phyloP scores from a whole-genome alignment of 768 basidiomycete species.

The Boletus reticulatus region DNA sequence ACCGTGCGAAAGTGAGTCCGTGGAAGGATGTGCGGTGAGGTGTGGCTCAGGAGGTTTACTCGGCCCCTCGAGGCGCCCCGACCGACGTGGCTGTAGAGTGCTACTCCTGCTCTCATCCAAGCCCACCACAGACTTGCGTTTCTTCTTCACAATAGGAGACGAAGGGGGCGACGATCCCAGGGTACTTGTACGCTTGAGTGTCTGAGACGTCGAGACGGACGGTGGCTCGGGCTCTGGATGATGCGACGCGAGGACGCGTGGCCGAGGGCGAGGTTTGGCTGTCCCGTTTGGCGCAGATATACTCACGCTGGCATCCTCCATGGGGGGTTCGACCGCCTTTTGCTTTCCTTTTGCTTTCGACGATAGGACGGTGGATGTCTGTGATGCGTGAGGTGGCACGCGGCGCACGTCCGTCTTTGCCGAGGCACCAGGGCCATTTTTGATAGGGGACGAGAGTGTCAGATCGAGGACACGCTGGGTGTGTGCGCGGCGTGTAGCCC shows the following conservation, averaged over 20 bases:
- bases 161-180: slow-evolving; percentile 16
- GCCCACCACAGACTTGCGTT: slow-evolving; percentile 18
- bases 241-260: neutral
- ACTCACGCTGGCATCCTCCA: slow-evolving; percentile 6
- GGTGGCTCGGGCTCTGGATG: slow-evolving; percentile 5
- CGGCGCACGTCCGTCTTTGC: slow-evolving; percentile 12
- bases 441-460: slow-evolving; percentile 25
- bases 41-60: slow-evolving; percentile 9
- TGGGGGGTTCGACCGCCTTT: slow-evolving; percentile 21
- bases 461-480: slow-evolving; percentile 52
- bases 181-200: slow-evolving; percentile 29
- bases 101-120: slow-evolving; percentile 3
- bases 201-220: slow-evolving; percentile 6
- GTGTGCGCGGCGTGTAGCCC: slow-evolving; percentile 60
- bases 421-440: slow-evolving; percentile 3
- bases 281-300: slow-evolving; percentile 15
- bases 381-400: slow-evolving; percentile 2
- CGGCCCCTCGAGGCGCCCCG: slow-evolving; percentile 17
- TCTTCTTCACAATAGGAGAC: slow-evolving; percentile 25
- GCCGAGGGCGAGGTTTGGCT: slow-evolving; percentile 6
- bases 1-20: neutral
- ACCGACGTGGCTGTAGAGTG: slow-evolving; percentile 14
- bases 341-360: slow-evolving; percentile 34
- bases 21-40: neutral
- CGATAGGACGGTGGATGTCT: slow-evolving; percentile 12